phyloP scores from a whole-genome alignment of 2,329 filamentous ascomycete genomes.

The Phialophora chinensis region DNA sequence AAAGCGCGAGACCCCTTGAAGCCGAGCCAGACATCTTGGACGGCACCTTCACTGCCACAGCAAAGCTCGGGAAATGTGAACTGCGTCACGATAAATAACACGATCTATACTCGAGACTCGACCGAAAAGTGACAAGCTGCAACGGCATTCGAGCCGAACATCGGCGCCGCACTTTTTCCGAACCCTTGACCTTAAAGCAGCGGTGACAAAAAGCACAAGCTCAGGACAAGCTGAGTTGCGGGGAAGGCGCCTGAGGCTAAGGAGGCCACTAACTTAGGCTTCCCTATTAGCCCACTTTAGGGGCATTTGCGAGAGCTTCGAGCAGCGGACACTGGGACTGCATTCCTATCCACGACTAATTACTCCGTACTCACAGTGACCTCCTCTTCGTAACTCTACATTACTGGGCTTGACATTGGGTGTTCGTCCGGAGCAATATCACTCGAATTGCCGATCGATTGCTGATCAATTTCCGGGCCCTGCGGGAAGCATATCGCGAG shows the following conservation, averaged over 20 bases:
- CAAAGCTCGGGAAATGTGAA: background rate
- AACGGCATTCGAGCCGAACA: background rate
- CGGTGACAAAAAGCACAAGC: background rate
- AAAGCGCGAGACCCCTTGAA: constrained; percentile 26
- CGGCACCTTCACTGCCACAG: background rate
- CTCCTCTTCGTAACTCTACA: background rate
- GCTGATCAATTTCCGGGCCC: background rate
- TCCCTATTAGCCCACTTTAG: background rate
- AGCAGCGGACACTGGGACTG: background rate
- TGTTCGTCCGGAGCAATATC: background rate
- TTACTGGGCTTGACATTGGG: background rate
- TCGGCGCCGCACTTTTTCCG: background rate
- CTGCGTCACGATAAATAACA: background rate
- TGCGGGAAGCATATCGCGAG: background rate
- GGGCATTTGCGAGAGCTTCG: background rate
- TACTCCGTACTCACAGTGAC: background rate
- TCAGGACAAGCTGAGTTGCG: background rate
- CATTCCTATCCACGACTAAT: background rate
- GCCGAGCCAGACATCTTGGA: constrained; percentile 26
- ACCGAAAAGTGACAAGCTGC: constrained; percentile 8
- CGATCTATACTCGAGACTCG: background rate
- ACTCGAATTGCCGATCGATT: background rate
- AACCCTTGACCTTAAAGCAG: background rate
- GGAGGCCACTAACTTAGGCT: background rate
- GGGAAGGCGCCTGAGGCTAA: background rate